Conservation (phyloP, 495 filamentous ascomycete species). For the Neurospora intermedia region DNA sequence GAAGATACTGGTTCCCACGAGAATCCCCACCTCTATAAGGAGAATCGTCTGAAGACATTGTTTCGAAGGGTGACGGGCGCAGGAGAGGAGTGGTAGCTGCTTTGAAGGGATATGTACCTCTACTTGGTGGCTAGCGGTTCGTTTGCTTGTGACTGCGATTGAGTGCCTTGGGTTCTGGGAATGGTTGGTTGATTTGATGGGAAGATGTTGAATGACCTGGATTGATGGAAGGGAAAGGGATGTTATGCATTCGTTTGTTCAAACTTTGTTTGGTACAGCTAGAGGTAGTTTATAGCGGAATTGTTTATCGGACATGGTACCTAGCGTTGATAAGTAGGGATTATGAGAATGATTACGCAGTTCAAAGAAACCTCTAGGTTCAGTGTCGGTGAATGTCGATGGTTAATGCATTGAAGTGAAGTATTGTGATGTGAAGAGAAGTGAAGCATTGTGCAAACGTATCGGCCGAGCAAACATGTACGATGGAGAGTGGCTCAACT, state of each 20-base stretch:
- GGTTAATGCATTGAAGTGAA: no score
- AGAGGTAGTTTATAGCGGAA: not conserved
- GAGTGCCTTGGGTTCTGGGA: no score
- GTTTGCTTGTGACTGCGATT: no score
- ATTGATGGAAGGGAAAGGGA: no score
- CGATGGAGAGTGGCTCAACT: no score
- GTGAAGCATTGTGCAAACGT: no score
- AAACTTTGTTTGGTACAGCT: not conserved
- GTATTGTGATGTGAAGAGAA: no score
- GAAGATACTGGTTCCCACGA: not conserved
- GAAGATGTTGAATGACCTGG: not conserved
- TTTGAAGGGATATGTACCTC: not conserved
- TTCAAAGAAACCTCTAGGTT: no score
- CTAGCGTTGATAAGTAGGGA: not conserved
- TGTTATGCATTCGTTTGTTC: not conserved
- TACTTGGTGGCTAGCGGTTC: no score
- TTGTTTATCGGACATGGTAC: not conserved
- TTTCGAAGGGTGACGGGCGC: not conserved
- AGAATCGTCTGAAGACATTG: not conserved
- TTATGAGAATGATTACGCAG: not conserved
- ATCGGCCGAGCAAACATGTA: no score
- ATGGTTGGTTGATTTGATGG: not conserved
- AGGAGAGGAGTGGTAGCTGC: not conserved
- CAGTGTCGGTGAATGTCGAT: no score
- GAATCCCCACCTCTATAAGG: not conserved